Percentiles rank a stretch among this genome's conserved stretches.
Conservation (phyloP, 108 stramenopile genomes). For the Cylindrotheca fusiformis region DNA sequence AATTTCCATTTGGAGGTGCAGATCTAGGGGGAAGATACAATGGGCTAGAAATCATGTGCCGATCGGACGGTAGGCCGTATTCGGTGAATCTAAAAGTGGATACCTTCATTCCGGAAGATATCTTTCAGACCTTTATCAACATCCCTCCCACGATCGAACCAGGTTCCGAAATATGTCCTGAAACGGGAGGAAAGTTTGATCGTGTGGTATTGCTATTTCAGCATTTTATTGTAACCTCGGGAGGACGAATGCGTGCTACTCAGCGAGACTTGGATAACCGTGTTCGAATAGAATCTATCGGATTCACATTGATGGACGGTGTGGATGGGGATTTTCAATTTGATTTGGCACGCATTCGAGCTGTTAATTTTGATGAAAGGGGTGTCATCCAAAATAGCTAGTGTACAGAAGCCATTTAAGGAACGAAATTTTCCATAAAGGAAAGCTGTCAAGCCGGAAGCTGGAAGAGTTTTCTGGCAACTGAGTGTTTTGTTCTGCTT, state of each 20-base stretch:
- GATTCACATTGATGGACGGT: slow-evolving; percentile 83
- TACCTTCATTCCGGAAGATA: slow-evolving; percentile 73
- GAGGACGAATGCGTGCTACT: slow-evolving; percentile 51
- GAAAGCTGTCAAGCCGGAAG: not conserved
- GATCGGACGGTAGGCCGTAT: slow-evolving; percentile 76
- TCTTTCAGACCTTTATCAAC: slow-evolving; percentile 75
- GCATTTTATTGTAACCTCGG: slow-evolving; percentile 61
- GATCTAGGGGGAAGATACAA: slow-evolving; percentile 68
- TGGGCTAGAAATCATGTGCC: slow-evolving; percentile 73
- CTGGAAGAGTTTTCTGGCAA: not conserved
- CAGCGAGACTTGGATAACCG: slow-evolving; percentile 66
- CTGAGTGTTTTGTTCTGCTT: not conserved
- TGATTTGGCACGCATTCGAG: slow-evolving; percentile 72
- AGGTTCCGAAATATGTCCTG: slow-evolving; percentile 3
- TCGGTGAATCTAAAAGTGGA: slow-evolving; percentile 70
- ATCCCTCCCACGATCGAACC: slow-evolving; percentile 25
- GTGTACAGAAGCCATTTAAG: slow-evolving; percentile 22
- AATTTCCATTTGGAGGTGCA: slow-evolving; percentile 65
- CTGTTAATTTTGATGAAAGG: slow-evolving; percentile 62
- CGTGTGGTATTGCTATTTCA: slow-evolving; percentile 57
- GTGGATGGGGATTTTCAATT: slow-evolving; percentile 74
- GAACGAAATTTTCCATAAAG: not conserved
- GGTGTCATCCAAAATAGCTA: slow-evolving; percentile 23
- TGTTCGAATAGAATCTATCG: slow-evolving; percentile 63
- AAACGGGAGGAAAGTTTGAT: slow-evolving; percentile 33